Evolutionary conservation across 2,329 filamentous ascomycete genomes (phyloP), one percentile per base, ranked within the genome.

Genomic region (Fusarium circinatum): DNA sequence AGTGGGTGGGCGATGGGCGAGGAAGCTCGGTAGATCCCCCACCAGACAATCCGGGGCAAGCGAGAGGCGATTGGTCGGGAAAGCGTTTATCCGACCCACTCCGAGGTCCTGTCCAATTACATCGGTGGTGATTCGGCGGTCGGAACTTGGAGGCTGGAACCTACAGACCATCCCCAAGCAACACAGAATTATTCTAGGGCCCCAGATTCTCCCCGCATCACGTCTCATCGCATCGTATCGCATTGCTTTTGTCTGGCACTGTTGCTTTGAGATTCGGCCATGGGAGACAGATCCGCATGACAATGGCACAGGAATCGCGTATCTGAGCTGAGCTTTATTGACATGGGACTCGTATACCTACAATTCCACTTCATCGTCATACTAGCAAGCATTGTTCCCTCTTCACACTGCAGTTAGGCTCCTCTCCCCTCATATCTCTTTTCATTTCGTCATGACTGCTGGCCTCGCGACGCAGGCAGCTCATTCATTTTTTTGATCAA

Each of bases 161-260:
- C 67, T 70, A 62, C 63, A 69, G 60, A 47, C 54, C 52, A 52
- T 71, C 58, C 65, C 49, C 65, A 65, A 56, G 49, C 54, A 70
- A 69, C 62, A 61, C 58, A 74, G 73, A 74, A 69, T 73, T 63
- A 65, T 75, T 73, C 65, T 65, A 66, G 64, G 66, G 63, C 74
- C 76, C 74, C 74, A 70, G 76, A 74, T 76, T 78, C 75, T 75
- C 76, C 76, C 77, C 51, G 58, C 45, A 55, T 68, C 56, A 38
- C 41, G 54, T 68, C 42, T 68, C 65, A 52, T 65, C 39, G 60
- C 44, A 54, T 61, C 15, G 44, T 26, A 68, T 61, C 18, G 44
- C n/a, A 68, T 56, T 63, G 56, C 49, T 49, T 49, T 42, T 69
- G 38, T 39, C 39, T 9, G 28, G 34, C 22, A 49, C 49, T 26